phyloP scores from a whole-genome alignment of 2,329 filamentous ascomycete genomes.

The Ceratocystis huliohia region DNA sequence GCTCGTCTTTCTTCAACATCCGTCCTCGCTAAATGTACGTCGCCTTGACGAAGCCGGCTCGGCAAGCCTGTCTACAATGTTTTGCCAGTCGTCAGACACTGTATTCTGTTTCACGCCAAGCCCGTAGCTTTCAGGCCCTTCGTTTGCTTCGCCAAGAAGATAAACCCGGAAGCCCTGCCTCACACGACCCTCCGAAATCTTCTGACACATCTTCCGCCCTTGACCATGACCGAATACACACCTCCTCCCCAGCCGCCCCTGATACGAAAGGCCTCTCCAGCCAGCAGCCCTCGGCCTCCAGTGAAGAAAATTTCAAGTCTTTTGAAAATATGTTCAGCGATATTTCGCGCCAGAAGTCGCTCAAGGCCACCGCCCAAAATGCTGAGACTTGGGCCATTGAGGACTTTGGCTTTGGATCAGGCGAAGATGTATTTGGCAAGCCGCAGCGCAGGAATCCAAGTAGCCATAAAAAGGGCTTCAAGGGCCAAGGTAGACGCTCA shows the following conservation, averaged over 20 bases:
- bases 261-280: neutral
- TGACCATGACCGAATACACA: neutral
- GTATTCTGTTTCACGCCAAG: neutral
- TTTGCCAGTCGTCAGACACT: neutral
- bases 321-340: slow-evolving; percentile 15
- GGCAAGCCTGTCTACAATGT: slow-evolving; percentile 8
- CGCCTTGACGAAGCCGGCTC: slow-evolving; percentile 8
- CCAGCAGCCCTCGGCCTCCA: neutral
- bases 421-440: slow-evolving; percentile 6
- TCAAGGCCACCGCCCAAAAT: neutral
- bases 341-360: slow-evolving; percentile 2
- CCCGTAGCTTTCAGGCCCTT: neutral
- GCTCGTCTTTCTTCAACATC: neutral
- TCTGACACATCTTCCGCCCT: neutral
- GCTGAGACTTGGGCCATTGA: slow-evolving; percentile 15
- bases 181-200: neutral
- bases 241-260: neutral
- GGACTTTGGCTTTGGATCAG: slow-evolving; percentile 18
- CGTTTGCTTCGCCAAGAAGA: neutral
- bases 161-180: neutral
- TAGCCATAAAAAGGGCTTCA: neutral
- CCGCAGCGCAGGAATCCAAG: neutral
- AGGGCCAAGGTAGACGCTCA: neutral
- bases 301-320: neutral
- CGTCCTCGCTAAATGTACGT: slow-evolving; percentile 16